Percentiles rank a stretch among this genome's conserved stretches.
phyloP scores from a whole-genome alignment of 2,329 filamentous ascomycete species.

The Diaporthe caulivora region DNA sequence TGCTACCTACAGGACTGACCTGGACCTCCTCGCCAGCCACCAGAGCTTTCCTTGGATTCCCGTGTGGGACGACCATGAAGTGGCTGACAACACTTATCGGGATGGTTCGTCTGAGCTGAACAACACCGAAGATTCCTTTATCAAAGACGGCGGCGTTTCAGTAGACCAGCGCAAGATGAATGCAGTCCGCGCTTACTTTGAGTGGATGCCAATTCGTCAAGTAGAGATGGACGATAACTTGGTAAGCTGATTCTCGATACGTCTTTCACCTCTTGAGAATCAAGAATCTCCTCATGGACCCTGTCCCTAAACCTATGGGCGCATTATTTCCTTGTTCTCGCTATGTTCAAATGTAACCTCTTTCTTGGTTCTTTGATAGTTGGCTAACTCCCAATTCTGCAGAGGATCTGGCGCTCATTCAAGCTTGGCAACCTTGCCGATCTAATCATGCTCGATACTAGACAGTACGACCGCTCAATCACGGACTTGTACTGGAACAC shows the following conservation, averaged over 20 bases:
- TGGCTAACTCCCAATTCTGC: no score
- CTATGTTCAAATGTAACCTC: no score
- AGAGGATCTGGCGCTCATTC: conserved; percentile 75
- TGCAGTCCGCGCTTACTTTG: conserved; percentile 77
- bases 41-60: conserved; percentile 72
- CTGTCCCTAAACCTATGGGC: no score
- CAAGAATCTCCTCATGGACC: no score
- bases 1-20: conserved; percentile 72
- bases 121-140: conserved; percentile 76
- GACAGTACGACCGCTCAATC: conserved; percentile 76
- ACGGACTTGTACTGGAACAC: conserved; percentile 70
- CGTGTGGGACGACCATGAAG: conserved; percentile 74
- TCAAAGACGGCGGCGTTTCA: conserved; percentile 68
- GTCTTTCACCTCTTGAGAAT: no score
- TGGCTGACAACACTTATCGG: conserved; percentile 74
- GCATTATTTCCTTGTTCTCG: no score
- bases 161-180: conserved; percentile 82
- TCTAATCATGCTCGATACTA: conserved; percentile 76
- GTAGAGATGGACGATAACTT: conserved; percentile 78
- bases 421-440: conserved; percentile 75
- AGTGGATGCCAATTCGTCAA: conserved; percentile 73
- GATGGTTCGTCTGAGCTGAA: conserved; percentile 72
- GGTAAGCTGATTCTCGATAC: no score
- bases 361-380: no score
- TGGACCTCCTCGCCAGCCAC: conserved; percentile 68